Evolutionary conservation across 129 eudicot genomes (phyloP).

Genomic region (Calendula officinalis): DNA sequence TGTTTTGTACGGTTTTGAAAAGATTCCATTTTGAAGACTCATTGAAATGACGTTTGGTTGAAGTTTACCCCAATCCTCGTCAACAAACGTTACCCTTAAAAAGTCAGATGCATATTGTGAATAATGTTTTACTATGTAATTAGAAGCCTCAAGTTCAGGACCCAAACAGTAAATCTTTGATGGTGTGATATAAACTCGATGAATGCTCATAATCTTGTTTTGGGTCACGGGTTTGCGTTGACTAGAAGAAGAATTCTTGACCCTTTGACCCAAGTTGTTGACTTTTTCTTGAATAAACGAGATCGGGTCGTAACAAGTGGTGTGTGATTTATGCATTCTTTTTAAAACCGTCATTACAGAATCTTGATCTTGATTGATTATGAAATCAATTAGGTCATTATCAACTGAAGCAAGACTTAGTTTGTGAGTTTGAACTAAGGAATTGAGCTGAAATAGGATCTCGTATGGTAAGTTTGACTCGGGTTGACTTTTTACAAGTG

Average conservation of each 20-base stretch:
- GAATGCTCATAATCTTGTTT: conserved; percentile 77
- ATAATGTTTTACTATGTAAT: conserved; percentile 83
- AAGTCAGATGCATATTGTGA: conserved; percentile 72
- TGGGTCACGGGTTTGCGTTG: conserved; percentile 38
- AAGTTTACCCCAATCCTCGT: conserved; percentile 94
- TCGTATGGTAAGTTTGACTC: conserved; percentile 54
- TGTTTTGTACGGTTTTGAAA: conserved; percentile 65
- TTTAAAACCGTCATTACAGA: conserved; percentile 54
- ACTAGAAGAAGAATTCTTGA: conserved; percentile 36
- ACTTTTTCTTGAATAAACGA: conserved; percentile 38
- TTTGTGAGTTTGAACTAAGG: conserved; percentile 79
- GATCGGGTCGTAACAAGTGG: conserved; percentile 79
- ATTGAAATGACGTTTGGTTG: conserved; percentile 48
- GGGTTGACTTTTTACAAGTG: conserved; percentile 45
- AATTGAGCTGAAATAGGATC: conserved; percentile 84
- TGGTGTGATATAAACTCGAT: conserved; percentile 79
- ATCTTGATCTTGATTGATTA: conserved; percentile 45
- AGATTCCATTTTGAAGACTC: conserved; percentile 55
- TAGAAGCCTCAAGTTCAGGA: conserved; percentile 89
- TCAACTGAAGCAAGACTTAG: conserved; percentile 65
- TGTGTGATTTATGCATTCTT: conserved; percentile 63
- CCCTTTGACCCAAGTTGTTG: conserved; percentile 26
- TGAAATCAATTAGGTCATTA: conserved; percentile 49
- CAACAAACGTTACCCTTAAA: conserved; percentile 85
- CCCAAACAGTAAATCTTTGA: conserved; percentile 79